phyloP scores from a whole-genome alignment of 441 rosid genomes.

The Corymbia citriodora region DNA sequence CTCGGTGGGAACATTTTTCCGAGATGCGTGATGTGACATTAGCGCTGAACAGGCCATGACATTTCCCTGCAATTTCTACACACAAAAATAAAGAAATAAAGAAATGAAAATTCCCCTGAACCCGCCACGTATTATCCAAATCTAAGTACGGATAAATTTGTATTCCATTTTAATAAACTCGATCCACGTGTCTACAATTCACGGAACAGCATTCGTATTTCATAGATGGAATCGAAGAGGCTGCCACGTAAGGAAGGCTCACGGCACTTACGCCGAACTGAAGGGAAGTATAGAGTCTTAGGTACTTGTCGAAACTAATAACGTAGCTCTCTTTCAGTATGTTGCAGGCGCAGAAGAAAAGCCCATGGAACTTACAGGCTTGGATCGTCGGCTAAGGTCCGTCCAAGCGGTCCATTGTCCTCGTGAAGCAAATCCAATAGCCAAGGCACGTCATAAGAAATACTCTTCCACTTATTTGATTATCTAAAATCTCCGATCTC shows the following conservation, averaged over 20 bases:
- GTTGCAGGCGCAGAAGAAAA: background rate
- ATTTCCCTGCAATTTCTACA: background rate
- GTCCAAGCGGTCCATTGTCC: background rate
- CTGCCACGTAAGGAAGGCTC: background rate
- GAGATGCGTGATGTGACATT: background rate
- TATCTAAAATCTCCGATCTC: background rate
- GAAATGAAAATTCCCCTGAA: background rate
- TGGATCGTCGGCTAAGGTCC: too few species aligned
- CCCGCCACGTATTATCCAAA: background rate
- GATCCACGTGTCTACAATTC: background rate
- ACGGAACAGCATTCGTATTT: background rate
- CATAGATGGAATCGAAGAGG: background rate
- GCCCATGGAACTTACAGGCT: background rate
- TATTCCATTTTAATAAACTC: background rate
- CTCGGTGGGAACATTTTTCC: background rate
- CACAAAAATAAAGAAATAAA: accelerated
- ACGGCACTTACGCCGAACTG: background rate
- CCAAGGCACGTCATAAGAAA: background rate
- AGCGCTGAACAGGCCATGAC: background rate
- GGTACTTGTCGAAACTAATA: background rate
- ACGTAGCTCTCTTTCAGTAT: background rate
- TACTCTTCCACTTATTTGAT: background rate
- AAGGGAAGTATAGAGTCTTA: too few species aligned
- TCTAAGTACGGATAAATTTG: background rate
- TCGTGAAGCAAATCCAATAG: background rate